A percentile compares a stretch with the other conserved stretches of the same genome.
These are phyloP conservation scores for Phaeosphaeria sp. DNA, from an alignment of 2,329 filamentous ascomycete species.

Conservation along the genomic window DNA sequence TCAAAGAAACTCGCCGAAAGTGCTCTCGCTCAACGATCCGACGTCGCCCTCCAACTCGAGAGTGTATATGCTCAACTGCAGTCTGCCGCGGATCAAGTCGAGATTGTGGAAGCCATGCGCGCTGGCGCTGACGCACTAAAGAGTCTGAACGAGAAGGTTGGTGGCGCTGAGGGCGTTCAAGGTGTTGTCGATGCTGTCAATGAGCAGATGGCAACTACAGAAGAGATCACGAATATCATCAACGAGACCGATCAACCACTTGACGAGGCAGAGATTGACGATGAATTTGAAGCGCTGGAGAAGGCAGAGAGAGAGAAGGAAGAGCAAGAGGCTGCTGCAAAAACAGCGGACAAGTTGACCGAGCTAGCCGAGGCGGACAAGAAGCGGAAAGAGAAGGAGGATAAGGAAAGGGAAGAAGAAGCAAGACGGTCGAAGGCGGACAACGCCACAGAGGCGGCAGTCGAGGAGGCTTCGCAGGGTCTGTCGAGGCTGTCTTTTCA, in stretches of 20 bases:
- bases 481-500: slow-evolving; percentile 26
- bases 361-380: slow-evolving; percentile 43
- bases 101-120: slow-evolving; percentile 83
- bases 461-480: slow-evolving; percentile 25
- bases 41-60: slow-evolving; percentile 81
- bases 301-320: slow-evolving; percentile 76
- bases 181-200: slow-evolving; percentile 76
- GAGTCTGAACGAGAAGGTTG: slow-evolving; percentile 76
- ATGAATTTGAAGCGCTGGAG: slow-evolving; percentile 82
- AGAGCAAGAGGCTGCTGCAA: slow-evolving; percentile 65
- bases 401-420: neutral
- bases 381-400: slow-evolving; percentile 46
- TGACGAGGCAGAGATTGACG: slow-evolving; percentile 85
- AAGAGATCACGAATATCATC: slow-evolving; percentile 81
- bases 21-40: slow-evolving; percentile 73
- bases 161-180: slow-evolving; percentile 77
- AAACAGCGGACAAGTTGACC: slow-evolving; percentile 57
- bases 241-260: slow-evolving; percentile 63
- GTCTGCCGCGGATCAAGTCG: slow-evolving; percentile 82
- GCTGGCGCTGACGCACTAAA: slow-evolving; percentile 75
- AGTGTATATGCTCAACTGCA: slow-evolving; percentile 83
- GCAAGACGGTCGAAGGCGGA: slow-evolving; percentile 26
- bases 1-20: slow-evolving; percentile 83
- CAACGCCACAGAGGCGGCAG: slow-evolving; percentile 10
- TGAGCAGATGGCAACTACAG: slow-evolving; percentile 74